Evolutionary conservation across 1,139 yeast genomes (phyloP), one percentile per base, ranked within the genome.

Genomic region (Pichia sp.): DNA sequence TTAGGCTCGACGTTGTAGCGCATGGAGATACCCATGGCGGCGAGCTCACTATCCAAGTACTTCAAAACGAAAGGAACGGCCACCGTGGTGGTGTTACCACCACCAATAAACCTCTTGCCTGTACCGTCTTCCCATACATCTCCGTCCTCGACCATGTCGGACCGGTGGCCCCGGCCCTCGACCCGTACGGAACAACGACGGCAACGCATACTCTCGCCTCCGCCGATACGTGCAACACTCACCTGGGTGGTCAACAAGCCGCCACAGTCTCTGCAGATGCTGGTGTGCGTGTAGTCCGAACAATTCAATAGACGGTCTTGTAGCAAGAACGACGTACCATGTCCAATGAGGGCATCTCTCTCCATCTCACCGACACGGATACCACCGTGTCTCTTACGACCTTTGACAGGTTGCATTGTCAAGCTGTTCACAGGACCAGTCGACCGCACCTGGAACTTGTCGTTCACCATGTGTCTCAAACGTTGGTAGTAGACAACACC

Each of bases 321-420:
- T 63, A 93, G 77, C 67, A 93, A 76, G 82, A 82, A 93, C 1
- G 99, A 90, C n/a, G 99, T 87, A 74, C 99, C 99, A 70, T 95
- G 99, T 59, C 99, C 99, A 70, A 93, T 90, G 66, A 93, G 78
- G 2, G 99, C 99, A 78, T 93, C 99, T 76, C 99, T 88, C 76
- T 93, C 99, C 99, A 93, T 93, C 73, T 93, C 99, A 71, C 99
- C 99, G 45, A 93, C 96, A 80, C 99, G 96, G 65, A 93, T 93
- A 86, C 99, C 99, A 75, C 99, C 99, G 62, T 87, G 85, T 75
- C 99, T 85, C 84, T 93, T 95, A 76, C 99, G 87, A 67, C 99
- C 99, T 77, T 95, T 93, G 57, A 93, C 99, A 49, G 99, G 99
- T 78, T 93, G 99, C 97, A 93, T 92, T 16, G 99, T 95, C 67